Evolutionary conservation across 176 grass and related monocot genomes (phyloP).

Genomic region (Rhynchospora pubera): DNA sequence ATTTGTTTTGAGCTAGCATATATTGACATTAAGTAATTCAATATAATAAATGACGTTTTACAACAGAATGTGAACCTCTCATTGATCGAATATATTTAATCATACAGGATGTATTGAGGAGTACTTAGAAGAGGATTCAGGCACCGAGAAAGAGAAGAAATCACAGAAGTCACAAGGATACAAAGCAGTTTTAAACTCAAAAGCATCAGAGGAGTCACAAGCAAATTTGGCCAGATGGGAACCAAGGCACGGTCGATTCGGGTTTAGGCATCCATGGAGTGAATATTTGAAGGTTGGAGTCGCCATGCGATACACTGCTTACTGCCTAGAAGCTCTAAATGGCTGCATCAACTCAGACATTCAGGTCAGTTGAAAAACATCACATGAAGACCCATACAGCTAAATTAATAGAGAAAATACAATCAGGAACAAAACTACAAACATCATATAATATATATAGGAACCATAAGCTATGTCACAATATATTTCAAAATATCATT

Average conservation of each 20-base stretch:
- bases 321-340: slow-evolving; percentile 71
- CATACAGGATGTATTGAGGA: slow-evolving; percentile 45
- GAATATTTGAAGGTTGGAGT: slow-evolving; percentile 71
- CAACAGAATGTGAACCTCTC: background rate
- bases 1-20: background rate
- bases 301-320: slow-evolving; percentile 73
- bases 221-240: slow-evolving; percentile 93
- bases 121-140: slow-evolving; percentile 30
- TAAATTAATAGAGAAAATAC: background rate
- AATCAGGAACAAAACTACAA: background rate
- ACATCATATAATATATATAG: background rate
- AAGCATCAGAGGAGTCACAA: slow-evolving; percentile 83
- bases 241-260: slow-evolving; percentile 57
- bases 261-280: slow-evolving; percentile 70
- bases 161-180: slow-evolving; percentile 46
- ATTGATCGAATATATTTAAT: background rate
- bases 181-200: slow-evolving; percentile 83
- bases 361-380: slow-evolving; percentile 20
- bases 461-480: background rate
- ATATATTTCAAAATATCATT: background rate
- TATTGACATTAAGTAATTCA: background rate
- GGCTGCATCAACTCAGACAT: slow-evolving; percentile 45
- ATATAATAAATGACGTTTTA: background rate
- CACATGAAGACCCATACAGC: background rate
- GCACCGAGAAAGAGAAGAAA: background rate